A percentile compares a stretch with the other conserved stretches of the same genome.
These are phyloP conservation scores for Metschnikowia arizonensis DNA, from an alignment of 805 yeast species.

Conservation along the genomic window DNA sequence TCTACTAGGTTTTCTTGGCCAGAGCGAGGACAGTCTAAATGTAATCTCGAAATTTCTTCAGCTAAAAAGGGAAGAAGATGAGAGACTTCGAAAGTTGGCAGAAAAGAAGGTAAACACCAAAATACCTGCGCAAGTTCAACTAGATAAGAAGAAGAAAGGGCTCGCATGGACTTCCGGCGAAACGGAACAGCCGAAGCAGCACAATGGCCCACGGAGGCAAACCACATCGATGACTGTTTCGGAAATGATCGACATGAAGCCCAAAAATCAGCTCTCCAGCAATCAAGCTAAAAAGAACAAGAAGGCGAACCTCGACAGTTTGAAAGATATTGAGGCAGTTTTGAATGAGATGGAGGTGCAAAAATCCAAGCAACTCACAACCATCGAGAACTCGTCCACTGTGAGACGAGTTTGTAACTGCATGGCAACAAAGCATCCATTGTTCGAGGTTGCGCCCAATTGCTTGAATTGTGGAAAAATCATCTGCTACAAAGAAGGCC, in stretches of 20 bases:
- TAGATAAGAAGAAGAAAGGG: neutral
- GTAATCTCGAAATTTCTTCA: conserved; percentile 45
- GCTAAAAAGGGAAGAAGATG: conserved; percentile 31
- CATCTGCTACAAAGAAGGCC: conserved; percentile 84
- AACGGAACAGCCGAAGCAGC: conserved; percentile 5
- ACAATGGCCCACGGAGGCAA: conserved; percentile 11
- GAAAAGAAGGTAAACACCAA: conserved; percentile 4
- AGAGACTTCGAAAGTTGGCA: conserved; percentile 7
- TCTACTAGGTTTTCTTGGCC: conserved; percentile 54
- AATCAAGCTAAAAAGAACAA: conserved; percentile 30
- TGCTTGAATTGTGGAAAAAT: conserved; percentile 93
- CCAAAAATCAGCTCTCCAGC: conserved; percentile 23
- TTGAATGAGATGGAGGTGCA: conserved; percentile 48
- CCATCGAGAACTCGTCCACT: conserved; percentile 3
- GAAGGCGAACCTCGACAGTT: conserved; percentile 46
- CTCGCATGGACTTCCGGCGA: conserved; percentile 5
- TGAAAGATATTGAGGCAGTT: conserved; percentile 64
- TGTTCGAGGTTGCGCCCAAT: conserved; percentile 87
- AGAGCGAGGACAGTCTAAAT: conserved; percentile 47
- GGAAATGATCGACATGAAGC: conserved; percentile 41
- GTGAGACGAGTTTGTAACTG: conserved; percentile 58
- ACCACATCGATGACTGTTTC: conserved; percentile 41
- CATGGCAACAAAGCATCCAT: conserved; percentile 82
- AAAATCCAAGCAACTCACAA: conserved; percentile 9
- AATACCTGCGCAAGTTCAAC: conserved; percentile 4